Evolutionary conservation across 2,329 filamentous ascomycete species (phyloP), one percentile per base, ranked within the genome.

Genomic region (Claviceps arundinis): DNA sequence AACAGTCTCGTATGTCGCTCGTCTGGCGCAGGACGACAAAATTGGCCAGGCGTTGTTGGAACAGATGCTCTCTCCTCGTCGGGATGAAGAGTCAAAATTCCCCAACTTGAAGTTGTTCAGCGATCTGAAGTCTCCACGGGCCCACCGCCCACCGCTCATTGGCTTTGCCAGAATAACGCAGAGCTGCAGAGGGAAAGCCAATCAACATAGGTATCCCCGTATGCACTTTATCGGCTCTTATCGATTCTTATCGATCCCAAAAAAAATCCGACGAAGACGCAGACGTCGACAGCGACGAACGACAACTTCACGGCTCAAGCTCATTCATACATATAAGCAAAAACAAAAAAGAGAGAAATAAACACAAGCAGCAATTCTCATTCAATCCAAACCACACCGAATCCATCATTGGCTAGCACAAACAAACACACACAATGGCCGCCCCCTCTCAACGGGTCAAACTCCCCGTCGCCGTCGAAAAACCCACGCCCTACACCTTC

Each of bases 401-500:
- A 2, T 19, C 11, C 19, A 6, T 16, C n/a, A 13, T 11, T 9
- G 14, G 14, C 42, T 30, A 45, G 14, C 7, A 26, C 8, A 30
- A 6, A 30, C 16, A n/a, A n/a, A 17, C 1, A 16, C 2, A 45
- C 8, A 30, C 11, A 14, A 73, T 72, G 65, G 61, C 70, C 30
- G 55, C 68, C 50, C 57, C 68, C 45, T 58, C 58, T 54, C 63
- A 68, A 54, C 67, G 69, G 56, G 66, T 70, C 55, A 78, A 78
- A 62, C 72, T 81, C 54, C 77, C 81, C 45, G 75, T 86, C 56
- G 79, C 76, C 16, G 85, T 89, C 64, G 75, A 83, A 55, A 94
- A 94, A 70, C 84, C 89, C 4, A 94, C 86, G 6, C 89, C 90
- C 9, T 95, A 94, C 74, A 89, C 82, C 59, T 96, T 94, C 73